Evolutionary conservation across 169 alveolate species (phyloP).

Genomic region (Cryptosporidium andersoni): DNA sequence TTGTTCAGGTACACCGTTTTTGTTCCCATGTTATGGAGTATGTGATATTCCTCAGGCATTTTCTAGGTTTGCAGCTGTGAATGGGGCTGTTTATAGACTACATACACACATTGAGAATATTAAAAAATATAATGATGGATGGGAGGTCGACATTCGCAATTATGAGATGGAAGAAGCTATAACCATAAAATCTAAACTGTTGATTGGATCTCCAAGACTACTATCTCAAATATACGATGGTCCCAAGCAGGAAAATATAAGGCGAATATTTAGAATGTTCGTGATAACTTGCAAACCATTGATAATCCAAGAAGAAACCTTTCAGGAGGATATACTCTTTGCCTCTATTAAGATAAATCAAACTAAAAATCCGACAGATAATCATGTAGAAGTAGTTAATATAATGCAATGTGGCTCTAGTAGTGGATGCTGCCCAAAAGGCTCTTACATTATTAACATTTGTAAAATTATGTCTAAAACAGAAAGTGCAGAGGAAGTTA

Average conservation of each 20-base stretch:
- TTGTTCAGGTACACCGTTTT: slow-evolving; percentile 54
- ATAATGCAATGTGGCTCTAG: slow-evolving; percentile 22
- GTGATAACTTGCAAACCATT: slow-evolving; percentile 9
- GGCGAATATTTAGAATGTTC: slow-evolving; percentile 5
- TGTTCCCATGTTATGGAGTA: slow-evolving; percentile 51
- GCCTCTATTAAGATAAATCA: background rate
- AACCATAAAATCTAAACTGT: background rate
- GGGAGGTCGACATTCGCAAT: background rate
- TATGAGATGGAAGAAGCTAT: slow-evolving; percentile 1
- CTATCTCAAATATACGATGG: slow-evolving; percentile 2
- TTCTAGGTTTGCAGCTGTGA: slow-evolving; percentile 67
- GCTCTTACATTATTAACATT: slow-evolving; percentile 22
- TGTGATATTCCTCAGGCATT: slow-evolving; percentile 58
- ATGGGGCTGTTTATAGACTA: slow-evolving; percentile 57
- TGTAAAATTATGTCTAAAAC: slow-evolving; percentile 8
- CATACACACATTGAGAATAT: slow-evolving; percentile 14
- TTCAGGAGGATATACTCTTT: slow-evolving; percentile 2
- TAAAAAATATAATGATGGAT: background rate
- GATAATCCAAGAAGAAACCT: background rate
- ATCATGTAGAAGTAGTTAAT: background rate
- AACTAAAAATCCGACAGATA: background rate
- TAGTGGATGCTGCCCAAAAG: slow-evolving; percentile 54
- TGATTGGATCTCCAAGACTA: background rate
- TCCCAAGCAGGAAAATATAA: background rate
- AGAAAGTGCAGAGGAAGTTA: background rate